Evolutionary conservation across 345 rosid species (phyloP).

Genomic region (Aquilaria malaccensis): DNA sequence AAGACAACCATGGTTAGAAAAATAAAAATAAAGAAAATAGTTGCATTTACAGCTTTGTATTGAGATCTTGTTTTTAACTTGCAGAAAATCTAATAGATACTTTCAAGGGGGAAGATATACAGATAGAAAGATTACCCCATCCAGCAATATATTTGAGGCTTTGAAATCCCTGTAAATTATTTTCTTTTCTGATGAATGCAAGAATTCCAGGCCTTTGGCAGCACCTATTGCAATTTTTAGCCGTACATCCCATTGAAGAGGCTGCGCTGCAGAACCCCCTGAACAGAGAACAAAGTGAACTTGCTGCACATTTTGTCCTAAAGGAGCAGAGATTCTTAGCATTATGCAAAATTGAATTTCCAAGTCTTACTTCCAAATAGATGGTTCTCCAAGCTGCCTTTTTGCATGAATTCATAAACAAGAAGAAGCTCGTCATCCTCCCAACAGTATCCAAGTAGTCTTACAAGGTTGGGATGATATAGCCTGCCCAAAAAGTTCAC

Average conservation of each 20-base stretch:
- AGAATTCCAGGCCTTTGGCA: slow-evolving; percentile 67
- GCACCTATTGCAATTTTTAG: slow-evolving; percentile 81
- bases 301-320: background rate
- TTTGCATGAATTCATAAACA: slow-evolving; percentile 84
- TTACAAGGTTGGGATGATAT: slow-evolving; percentile 88
- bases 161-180: slow-evolving; percentile 91
- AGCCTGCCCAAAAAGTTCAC: slow-evolving; percentile 76
- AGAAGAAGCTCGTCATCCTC: slow-evolving; percentile 84
- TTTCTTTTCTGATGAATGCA: slow-evolving; percentile 80
- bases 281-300: slow-evolving; percentile 9
- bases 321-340: background rate
- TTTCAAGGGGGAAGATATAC: background rate
- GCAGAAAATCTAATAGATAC: too few species aligned
- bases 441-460: slow-evolving; percentile 70
- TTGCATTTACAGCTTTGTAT: too few species aligned
- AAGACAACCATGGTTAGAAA: background rate
- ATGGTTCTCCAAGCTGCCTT: slow-evolving; percentile 95
- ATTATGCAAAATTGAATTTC: slow-evolving; percentile 1
- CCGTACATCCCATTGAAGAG: slow-evolving; percentile 71
- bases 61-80: too few species aligned
- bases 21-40: background rate
- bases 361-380: slow-evolving; percentile 64
- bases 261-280: slow-evolving; percentile 80
- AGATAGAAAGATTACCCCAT: slow-evolving; percentile 47
- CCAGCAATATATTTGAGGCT: slow-evolving; percentile 86